These are phyloP conservation scores for Candida sonorensis DNA, from an alignment of 805 yeast species.

Conservation along the genomic window DNA sequence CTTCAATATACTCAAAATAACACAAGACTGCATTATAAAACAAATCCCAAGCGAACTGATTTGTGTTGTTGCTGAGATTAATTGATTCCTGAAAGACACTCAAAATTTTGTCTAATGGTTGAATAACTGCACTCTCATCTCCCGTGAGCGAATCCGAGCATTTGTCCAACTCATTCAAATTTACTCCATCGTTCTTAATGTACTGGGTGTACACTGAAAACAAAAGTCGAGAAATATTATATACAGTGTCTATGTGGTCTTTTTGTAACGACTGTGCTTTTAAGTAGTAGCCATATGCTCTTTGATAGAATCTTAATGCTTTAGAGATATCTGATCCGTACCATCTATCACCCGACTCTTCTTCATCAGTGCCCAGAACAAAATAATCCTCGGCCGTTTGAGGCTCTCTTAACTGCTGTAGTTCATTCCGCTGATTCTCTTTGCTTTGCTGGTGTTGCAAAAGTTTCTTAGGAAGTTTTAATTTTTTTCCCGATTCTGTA, in stretches of 20 bases:
- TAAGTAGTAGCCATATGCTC: constrained; percentile 41
- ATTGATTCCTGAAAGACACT: constrained; percentile 34
- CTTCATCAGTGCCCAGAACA: constrained; percentile 52
- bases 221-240: constrained; percentile 52
- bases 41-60: constrained; percentile 33
- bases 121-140: constrained; percentile 30
- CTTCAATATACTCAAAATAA: constrained; percentile 41
- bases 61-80: constrained; percentile 9
- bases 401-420: constrained; percentile 17
- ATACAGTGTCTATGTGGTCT: constrained; percentile 39
- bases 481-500: constrained; percentile 6
- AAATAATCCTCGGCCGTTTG: constrained; percentile 45
- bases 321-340: constrained; percentile 57
- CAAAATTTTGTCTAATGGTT: constrained; percentile 30
- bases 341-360: constrained; percentile 77
- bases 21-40: constrained; percentile 40
- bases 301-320: constrained; percentile 56
- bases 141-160: constrained; percentile 28
- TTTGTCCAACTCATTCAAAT: constrained; percentile 25
- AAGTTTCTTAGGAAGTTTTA: constrained; percentile 11
- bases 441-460: constrained; percentile 4
- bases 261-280: constrained; percentile 27
- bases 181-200: constrained; percentile 39
- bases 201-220: constrained; percentile 52
- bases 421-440: constrained; percentile 3